Percentiles rank a stretch among this genome's conserved stretches.
Evolutionary conservation across 192 early-diverging fungal genomes (phyloP).

Genomic region (Podila horticola): DNA sequence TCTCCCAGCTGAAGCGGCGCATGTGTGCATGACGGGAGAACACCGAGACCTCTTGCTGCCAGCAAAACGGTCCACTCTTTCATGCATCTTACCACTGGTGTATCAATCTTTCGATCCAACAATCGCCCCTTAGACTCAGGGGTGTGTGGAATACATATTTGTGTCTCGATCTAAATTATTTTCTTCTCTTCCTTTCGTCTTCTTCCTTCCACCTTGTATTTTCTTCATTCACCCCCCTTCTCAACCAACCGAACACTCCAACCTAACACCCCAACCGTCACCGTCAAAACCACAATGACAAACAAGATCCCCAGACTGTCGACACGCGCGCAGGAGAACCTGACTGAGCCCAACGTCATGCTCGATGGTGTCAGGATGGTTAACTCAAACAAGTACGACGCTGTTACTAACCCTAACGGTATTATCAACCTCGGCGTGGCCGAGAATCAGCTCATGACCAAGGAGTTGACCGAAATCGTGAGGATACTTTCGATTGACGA

Average conservation of each 20-base stretch:
- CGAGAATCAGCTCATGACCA: constrained; percentile 74
- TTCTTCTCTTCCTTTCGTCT: neutral
- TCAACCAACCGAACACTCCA: neutral
- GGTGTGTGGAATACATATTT: neutral
- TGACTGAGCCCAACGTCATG: constrained; percentile 19
- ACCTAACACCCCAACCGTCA: neutral
- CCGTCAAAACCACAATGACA: neutral
- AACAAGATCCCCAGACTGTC: constrained; percentile 12
- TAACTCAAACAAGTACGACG: constrained; percentile 40
- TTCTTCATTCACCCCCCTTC: neutral
- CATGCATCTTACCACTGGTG: too few species aligned
- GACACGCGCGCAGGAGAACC: constrained; percentile 28
- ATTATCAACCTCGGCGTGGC: constrained; percentile 87
- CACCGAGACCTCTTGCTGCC: too few species aligned
- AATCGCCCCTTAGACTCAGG: neutral
- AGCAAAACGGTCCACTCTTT: too few species aligned
- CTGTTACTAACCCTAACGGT: constrained; percentile 66
- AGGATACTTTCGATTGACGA: neutral
- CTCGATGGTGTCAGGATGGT: constrained; percentile 20
- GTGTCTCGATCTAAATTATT: neutral
- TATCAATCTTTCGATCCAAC: too few species aligned
- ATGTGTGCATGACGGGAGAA: too few species aligned
- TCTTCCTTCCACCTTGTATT: neutral
- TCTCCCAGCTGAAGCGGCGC: too few species aligned
- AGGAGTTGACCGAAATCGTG: constrained; percentile 68